Evolutionary conservation across 352 stramenopile species (phyloP).

Genomic region (Salisapilia sapeloensis): DNA sequence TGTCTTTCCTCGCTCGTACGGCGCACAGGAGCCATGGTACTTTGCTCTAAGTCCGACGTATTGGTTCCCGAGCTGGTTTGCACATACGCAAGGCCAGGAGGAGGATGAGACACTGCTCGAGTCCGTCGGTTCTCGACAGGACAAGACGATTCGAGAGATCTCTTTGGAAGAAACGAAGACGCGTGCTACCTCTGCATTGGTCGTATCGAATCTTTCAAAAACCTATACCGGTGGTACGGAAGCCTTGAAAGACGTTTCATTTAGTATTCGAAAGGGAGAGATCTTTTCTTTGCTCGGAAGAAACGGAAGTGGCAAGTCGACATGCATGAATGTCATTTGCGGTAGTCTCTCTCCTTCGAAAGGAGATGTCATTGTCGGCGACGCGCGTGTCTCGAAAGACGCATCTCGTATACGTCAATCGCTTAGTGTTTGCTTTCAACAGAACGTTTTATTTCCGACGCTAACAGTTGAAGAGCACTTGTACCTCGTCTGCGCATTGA

Average conservation of each 20-base stretch:
- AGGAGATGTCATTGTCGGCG: slow-evolving; percentile 47
- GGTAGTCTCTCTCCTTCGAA: slow-evolving; percentile 75
- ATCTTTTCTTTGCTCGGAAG: slow-evolving; percentile 87
- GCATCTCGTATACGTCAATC: slow-evolving; percentile 38
- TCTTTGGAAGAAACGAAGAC: too few relatives aligned
- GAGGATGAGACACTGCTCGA: slow-evolving; percentile 51
- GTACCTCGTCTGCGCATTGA: slow-evolving; percentile 40
- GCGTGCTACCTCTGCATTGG: too few relatives aligned
- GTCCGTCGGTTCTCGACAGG: too few relatives aligned
- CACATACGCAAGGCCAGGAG: slow-evolving; percentile 1
- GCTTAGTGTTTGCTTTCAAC: slow-evolving; percentile 73
- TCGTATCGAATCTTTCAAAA: slow-evolving; percentile 41
- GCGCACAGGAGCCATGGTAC: slow-evolving; percentile 85
- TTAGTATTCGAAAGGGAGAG: slow-evolving; percentile 81
- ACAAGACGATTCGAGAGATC: slow-evolving; percentile 25
- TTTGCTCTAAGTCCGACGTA: slow-evolving; percentile 80
- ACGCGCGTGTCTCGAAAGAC: slow-evolving; percentile 24
- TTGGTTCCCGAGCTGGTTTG: slow-evolving; percentile 30
- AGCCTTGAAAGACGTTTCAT: slow-evolving; percentile 68
- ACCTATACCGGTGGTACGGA: slow-evolving; percentile 58
- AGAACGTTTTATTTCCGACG: slow-evolving; percentile 64
- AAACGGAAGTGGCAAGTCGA: slow-evolving; percentile 93
- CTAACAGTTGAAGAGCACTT: slow-evolving; percentile 68
- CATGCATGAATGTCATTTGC: slow-evolving; percentile 92
- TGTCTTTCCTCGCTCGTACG: slow-evolving; percentile 84